Conservation (phyloP, 768 basidiomycete genomes). For the Lactarius deliciosus region DNA sequence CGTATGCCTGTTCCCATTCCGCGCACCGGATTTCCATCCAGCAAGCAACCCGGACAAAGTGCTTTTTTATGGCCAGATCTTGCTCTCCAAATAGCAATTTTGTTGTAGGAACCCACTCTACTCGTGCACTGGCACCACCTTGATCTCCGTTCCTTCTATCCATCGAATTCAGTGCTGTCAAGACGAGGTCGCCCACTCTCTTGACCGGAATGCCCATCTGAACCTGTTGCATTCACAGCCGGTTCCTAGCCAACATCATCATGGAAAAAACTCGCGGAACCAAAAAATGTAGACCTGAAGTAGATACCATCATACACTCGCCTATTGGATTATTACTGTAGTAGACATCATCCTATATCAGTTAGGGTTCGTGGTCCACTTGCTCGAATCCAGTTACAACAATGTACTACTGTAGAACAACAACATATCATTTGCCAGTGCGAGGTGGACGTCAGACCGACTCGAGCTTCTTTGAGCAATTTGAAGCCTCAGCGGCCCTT, state of each 20-base stretch:
- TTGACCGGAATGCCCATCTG: background rate
- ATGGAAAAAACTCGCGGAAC: background rate
- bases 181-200: background rate
- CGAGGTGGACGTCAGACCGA: background rate
- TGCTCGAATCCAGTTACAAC: background rate
- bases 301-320: background rate
- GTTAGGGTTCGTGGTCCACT: background rate
- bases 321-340: background rate
- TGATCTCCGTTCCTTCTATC: background rate
- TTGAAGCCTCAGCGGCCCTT: too few species aligned
- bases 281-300: background rate
- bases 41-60: background rate
- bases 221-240: background rate
- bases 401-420: background rate
- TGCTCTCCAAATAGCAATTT: background rate
- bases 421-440: background rate
- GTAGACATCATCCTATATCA: background rate
- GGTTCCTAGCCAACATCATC: background rate
- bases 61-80: conserved; percentile 12
- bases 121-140: background rate
- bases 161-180: background rate
- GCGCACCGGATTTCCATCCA: background rate
- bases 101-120: background rate
- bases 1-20: conserved; percentile 19
- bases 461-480: too few species aligned